Base-by-base conservation (phyloP, 2,329 filamentous ascomycete genomes). In the Lojkania enalia region DNA sequence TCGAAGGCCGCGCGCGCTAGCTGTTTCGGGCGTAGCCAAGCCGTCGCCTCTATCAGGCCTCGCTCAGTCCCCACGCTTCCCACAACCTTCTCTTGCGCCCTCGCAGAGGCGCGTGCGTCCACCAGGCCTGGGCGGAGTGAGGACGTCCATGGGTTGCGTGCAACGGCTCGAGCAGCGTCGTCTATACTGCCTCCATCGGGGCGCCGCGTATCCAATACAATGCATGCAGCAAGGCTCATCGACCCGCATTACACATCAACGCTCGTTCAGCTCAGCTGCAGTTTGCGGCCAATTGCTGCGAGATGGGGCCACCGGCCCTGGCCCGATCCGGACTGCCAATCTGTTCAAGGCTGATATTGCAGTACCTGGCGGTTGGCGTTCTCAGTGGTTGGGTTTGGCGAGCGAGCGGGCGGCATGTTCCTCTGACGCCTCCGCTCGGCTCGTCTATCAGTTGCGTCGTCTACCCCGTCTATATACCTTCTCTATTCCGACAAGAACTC, bases 271-370 rank as follows among this genome's bases (percentile, higher is more conserved):
- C 44, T 38, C 44, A 47, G 42, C 46, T 42, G 46, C 46, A 29
- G 19, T 21, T 16, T 43, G 20, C 18, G 35, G 35, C 30, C 44
- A 39, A 39, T 40, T 37, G 31, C 37, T 16, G 5, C 36, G 20
- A 39, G 36, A n/a, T n/a, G n/a, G n/a, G n/a, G n/a, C n/a, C n/a
- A n/a, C 20, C 15, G 16, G 15, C 15, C 9, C 9, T 33, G 30
- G 27, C 49, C 45, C 40, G 36, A 43, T 52, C 38, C 39, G 46
- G 46, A 19, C 38, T 41, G 29, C 13, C 49, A 49, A 43, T 48
- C 20, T 47, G 36, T 36, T 45, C 27, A 35, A 40, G 32, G 39
- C 31, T 46, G 35, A 30, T 38, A 37, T n/a, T 43, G 30, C 32
- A 45, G 20, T 14, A 44, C 35, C 32, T 33, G 39, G 35, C 35